Base-by-base conservation (phyloP, 192 early-diverging fungal species). In the Coemansia sp. region DNA sequence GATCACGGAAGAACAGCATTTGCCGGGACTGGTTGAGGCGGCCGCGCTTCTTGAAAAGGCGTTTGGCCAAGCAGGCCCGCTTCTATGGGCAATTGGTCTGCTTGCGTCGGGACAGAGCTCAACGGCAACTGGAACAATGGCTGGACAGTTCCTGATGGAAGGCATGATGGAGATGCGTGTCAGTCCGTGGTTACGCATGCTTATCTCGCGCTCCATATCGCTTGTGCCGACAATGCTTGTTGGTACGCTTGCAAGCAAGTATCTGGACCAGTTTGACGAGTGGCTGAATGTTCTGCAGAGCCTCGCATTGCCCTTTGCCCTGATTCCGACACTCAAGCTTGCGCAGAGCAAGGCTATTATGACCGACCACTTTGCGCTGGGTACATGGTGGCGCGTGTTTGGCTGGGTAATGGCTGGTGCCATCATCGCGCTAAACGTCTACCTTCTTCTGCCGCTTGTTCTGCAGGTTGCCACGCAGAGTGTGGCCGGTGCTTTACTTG, bases 81-180 rank as follows among this genome's bases (percentile, higher is more conserved):
- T 85, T 62, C 72, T 93, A n/a, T 96, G 94, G 89, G 95, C 93
- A 9, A 67, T 91, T 15, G 93, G 92, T 6, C 69, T 96, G 48
- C 72, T 96, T 18, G 86, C 89, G 0, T 89, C 93, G 2, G 95
- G 95, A 0, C 93, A 95, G 77, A 89, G 85, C 64, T 91, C 90
- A 1, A 92, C 93, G 2, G 94, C 94, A 60, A 94, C 95, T 8
- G 94, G 93, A 5, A 96, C 95, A 15, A 83, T 96, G 77, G 95
- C 93, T 0, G 95, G 95, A 5, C 93, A 95, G 80, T 92, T 92
- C 67, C 87, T 93, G 41, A 92, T 94, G 84, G 90, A 94, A 55
- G 93, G 93, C 11, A 94, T 94, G 76, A 87, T 95, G 70, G 60
- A 62, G 10, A 78, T 88, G 46, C 74, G 73, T 3, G 78, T 88